These are phyloP conservation scores for Cladosporium oxysporum DNA, from an alignment of 2,329 filamentous ascomycete species.

Conservation along the genomic window DNA sequence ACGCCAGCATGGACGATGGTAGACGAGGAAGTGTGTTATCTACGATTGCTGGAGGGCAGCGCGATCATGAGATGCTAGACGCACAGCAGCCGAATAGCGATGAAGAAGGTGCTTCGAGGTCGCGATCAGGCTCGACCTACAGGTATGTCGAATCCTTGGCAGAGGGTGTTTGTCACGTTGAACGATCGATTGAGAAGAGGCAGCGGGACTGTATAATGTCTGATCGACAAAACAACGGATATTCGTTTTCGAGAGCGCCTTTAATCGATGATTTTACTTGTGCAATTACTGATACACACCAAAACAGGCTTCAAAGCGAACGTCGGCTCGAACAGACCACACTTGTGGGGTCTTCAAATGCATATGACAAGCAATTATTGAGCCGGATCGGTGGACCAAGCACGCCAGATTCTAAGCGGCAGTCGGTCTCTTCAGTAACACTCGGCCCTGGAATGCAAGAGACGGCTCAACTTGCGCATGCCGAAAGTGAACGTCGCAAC, in stretches of 20 bases:
- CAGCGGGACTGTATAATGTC: neutral
- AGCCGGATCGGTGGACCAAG: constrained; percentile 63
- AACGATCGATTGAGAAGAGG: neutral
- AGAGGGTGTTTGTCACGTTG: neutral
- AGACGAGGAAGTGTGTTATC: constrained; percentile 44
- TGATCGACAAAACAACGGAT: neutral
- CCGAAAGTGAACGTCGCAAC: constrained; percentile 44
- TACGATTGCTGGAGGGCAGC: constrained; percentile 34
- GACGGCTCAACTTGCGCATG: constrained; percentile 38
- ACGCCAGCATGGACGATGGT: constrained; percentile 33
- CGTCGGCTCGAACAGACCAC: constrained; percentile 59
- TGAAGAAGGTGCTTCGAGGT: constrained; percentile 30
- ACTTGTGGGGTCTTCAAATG: constrained; percentile 60
- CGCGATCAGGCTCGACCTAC: constrained; percentile 43
- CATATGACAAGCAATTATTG: constrained; percentile 63
- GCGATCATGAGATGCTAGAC: constrained; percentile 32
- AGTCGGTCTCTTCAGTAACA: constrained; percentile 37
- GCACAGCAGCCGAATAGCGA: constrained; percentile 32
- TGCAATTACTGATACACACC: neutral
- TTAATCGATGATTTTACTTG: neutral
- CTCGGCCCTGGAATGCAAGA: constrained; percentile 33
- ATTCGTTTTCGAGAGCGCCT: neutral
- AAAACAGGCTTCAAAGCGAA: constrained; percentile 56
- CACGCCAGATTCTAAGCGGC: constrained; percentile 50
- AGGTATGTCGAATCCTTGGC: constrained; percentile 39